Base-by-base conservation (phyloP, 2,329 filamentous ascomycete species). In the Penicillium brevicompactum region DNA sequence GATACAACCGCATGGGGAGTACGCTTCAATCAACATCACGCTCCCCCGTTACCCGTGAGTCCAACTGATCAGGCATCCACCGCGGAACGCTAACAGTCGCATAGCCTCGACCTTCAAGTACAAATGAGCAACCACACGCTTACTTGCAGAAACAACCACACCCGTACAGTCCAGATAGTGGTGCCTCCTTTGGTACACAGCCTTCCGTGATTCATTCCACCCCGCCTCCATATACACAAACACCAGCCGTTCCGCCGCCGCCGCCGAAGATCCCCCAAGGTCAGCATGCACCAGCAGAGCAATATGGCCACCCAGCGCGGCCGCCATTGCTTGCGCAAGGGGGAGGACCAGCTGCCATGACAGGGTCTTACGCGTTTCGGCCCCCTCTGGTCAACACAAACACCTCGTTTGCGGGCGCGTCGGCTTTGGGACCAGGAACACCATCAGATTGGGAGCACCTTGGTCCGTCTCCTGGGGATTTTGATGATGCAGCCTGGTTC, bases 371-470 rank as follows among this genome's bases (percentile, higher is more conserved):
- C 38, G 56, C 51, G 44, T 59, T 57, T 8, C 47, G 45, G 2
- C 53, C 49, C n/a, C 32, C 55, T 43, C 11, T 24, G 4, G 30
- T 51, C 11, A 63, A 60, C 37, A 51, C 64, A n/a, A 60, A 58
- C 47, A 32, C 57, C 14, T 53, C 62, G 16, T 50, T 61, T 13
- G 55, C 65, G n/a, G 57, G 64, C 46, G 48, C 74, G 27, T 76
- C 76, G 41, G 74, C 73, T 11, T 59, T 80, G 32, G 76, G 76
- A 1, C 61, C 62, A 42, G 76, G 76, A 4, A 70, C 72, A 1
- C 78, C 77, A 4, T 80, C 78, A 4, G 78, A 79, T 55, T 80
- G 78, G 78, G 77, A 80, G 56, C 73, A 78, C 60, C 70, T 78
- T 53, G 65, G 66, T 5, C 64, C 68, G n/a, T 63, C 64, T 7